These are phyloP conservation scores for Ustilago vetiveriae DNA, from an alignment of 1,284 basidiomycete genomes.

Conservation along the genomic window DNA sequence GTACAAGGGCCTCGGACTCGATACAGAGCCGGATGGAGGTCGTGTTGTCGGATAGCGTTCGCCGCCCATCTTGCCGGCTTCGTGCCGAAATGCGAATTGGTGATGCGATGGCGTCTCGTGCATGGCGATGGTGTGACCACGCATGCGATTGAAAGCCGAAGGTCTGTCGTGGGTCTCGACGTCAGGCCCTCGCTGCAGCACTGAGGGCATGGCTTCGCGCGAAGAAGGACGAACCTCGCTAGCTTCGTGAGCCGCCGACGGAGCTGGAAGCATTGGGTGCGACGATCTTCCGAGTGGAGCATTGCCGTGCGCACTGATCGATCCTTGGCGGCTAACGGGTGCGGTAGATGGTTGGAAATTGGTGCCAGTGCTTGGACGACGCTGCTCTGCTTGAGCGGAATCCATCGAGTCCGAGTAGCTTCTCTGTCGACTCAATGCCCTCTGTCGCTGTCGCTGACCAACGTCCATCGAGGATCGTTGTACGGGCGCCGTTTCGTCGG, in stretches of 20 bases:
- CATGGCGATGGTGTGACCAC: conserved; percentile 32
- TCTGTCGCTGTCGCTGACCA: conserved; percentile 4
- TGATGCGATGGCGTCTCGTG: conserved; percentile 22
- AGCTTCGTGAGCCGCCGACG: not conserved
- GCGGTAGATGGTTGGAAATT: conserved; percentile 21
- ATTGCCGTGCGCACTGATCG: conserved; percentile 9
- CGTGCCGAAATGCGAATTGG: not conserved
- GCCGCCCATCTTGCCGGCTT: not conserved
- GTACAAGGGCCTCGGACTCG: conserved; percentile 7
- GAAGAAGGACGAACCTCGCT: not conserved
- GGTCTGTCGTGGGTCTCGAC: conserved; percentile 1
- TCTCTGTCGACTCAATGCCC: conserved; percentile 33
- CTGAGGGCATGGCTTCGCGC: conserved; percentile 23
- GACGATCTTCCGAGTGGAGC: not conserved
- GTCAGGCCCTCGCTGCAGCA: conserved; percentile 18
- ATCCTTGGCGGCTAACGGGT: conserved; percentile 29
- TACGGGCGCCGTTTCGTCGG: not conserved
- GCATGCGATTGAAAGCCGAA: conserved; percentile 7
- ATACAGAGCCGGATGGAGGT: not conserved
- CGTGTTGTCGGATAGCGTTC: conserved; percentile 3
- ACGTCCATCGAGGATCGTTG: conserved; percentile 7
- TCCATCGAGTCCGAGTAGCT: conserved; percentile 51
- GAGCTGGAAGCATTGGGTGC: conserved; percentile 3
- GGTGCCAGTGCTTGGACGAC: conserved; percentile 10
- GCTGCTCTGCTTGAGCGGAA: conserved; percentile 13